Base-by-base conservation (phyloP, 345 rosid genomes). In the Jatropha curcas region DNA sequence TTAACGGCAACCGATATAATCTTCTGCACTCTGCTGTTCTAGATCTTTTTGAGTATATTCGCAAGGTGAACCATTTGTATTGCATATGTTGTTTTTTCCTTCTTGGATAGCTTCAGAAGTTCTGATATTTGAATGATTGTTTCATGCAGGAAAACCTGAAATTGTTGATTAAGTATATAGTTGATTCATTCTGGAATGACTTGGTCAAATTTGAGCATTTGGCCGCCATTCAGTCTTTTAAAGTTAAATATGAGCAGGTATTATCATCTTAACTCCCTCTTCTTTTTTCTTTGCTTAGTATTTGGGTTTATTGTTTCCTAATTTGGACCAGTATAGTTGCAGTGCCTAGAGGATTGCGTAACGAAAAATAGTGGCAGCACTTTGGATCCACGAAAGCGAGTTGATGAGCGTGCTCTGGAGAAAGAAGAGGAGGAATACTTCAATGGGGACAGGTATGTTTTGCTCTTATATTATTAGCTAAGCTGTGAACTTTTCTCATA, bases 401-500 rank as follows among this genome's bases (percentile, higher is more conserved):
- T 77, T 31, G 99, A 96, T 68, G 98, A 88, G 80, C 96, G 97
- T 28, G 96, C 96, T n/a, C 71, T 86, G 65, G 98, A 93, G 73
- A 96, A 96, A 85, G 99, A 96, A 79, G 99, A 93, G 86, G 95
- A 93, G 81, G 99, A 96, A 74, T 96, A 96, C 81, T 96, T 96
- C 77, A 95, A 93, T n/a, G 97, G 84, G 77, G 93, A 92, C 78
- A 96, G 97, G 98, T 96, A 58, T 60, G 68, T 69, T 16, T 53
- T 61, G 27, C 17, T 30, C 24, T 73, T 56, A 37, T 27, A 46
- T 39, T 27, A 46, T 39, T 56, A 72, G 10, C 51, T 34, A 16
- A 43, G 39, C 20, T 31, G 55, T 46, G 8, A 17, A 20, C 41
- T 73, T 68, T n/a, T 61, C 46, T 25, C 7, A 20, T 53, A 1